Base-by-base conservation (phyloP, 495 filamentous ascomycete genomes). In the Penicillium pancosmium region DNA sequence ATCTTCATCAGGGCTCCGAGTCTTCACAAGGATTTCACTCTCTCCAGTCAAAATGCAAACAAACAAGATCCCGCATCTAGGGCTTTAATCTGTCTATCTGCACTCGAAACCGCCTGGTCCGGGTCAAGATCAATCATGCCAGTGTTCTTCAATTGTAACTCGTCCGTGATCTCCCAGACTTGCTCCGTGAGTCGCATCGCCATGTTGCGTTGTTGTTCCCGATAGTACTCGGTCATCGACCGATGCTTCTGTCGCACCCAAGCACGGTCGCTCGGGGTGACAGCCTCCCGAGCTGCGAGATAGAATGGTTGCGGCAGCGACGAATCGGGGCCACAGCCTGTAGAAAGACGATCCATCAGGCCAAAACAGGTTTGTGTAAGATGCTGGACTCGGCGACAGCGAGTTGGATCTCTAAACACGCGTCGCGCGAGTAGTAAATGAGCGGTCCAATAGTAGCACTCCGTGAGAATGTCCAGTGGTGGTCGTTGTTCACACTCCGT, bases 401-500 rank as follows among this genome's bases (percentile, higher is more conserved):
- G 52, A 1, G 68, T 70, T 18, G 56, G 53, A 19, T 70, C 63
- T 36, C 54, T 58, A 52, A 70, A 70, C 3, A 70, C 65, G 2
- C 68, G 68, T 2, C 66, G 65, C 4, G 68, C 65, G 16, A 70
- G 66, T n/a, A 70, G 41, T 3, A 70, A 61, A 58, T 70, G 68
- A 1, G 68, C 59, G 0, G 63, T 70, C 68, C 66, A 70, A 44
- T 68, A 68, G 35, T 68, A 70, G 31, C 68, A 70, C n/a, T 68
- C 65, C 1, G 63, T 68, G 2, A 70, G 61, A 33, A 70, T 70
- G n/a, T 68, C 68, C 12, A 70, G 27, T 0, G 60, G 65, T 1
- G 55, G 19, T 15, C 62, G 64, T 1, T 7, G 1, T 38, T 38
- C 12, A 13, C 6, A 38, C 11, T 35, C 31, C 21, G 34, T 46